Conservation (phyloP, 306 rosid species). For the Quercus cerris region DNA sequence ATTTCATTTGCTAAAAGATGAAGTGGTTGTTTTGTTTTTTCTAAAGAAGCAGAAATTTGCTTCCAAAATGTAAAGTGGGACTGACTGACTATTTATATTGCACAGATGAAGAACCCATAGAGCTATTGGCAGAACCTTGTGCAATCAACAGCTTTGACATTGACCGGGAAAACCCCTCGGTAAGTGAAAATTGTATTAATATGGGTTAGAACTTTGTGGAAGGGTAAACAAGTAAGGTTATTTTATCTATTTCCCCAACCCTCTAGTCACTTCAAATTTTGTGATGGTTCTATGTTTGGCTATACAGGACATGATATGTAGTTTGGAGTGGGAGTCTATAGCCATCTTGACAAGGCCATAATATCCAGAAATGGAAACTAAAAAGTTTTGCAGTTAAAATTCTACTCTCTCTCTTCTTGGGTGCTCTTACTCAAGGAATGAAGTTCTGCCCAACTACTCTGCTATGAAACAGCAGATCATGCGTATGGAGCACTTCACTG, state of each 20-base stretch:
- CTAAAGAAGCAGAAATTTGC: background rate
- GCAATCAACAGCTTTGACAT: conserved; percentile 94
- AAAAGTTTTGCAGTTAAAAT: conserved; percentile 9
- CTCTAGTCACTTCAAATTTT: background rate
- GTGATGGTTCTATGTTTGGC: conserved; percentile 21
- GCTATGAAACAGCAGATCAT: background rate
- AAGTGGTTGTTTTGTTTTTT: background rate
- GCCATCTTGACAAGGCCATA: conserved; percentile 65
- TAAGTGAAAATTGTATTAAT: conserved; percentile 35
- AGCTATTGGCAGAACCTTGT: conserved; percentile 88
- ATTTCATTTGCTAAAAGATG: background rate
- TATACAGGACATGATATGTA: conserved; percentile 79
- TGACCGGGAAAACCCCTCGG: conserved; percentile 72
- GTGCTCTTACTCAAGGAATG: background rate
- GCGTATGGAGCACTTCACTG: conserved; percentile 3
- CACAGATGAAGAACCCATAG: conserved; percentile 70
- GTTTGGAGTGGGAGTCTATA: conserved; percentile 93
- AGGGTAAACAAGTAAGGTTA: background rate
- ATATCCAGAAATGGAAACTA: conserved; percentile 10
- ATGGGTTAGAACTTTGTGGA: conserved; percentile 7
- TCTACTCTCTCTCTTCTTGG: conserved; percentile 9
- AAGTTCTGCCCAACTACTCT: conserved; percentile 1
- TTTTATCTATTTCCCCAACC: background rate
- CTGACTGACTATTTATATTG: conserved; percentile 17
- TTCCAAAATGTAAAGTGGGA: background rate